Conservation (phyloP, 371 early-diverging fungal genomes). For the Saksenaea vasiformis region DNA sequence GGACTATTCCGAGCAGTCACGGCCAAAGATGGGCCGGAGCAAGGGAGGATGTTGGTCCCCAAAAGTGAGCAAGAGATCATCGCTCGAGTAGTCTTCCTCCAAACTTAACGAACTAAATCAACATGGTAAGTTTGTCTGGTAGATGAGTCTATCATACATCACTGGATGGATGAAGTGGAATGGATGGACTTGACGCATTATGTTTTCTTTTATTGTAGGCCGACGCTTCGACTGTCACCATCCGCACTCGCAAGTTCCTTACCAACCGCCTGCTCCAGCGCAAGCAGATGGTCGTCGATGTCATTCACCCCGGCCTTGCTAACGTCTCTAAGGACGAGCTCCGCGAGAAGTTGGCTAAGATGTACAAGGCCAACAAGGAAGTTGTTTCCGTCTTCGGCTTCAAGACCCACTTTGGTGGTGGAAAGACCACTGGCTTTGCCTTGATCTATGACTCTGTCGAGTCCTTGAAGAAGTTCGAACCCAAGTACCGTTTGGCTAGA, state of each 20-base stretch:
- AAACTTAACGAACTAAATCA: background rate
- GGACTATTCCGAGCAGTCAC: background rate
- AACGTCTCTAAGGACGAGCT: slow-evolving; percentile 92
- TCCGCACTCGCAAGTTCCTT: slow-evolving; percentile 98
- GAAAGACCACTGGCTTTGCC: slow-evolving; percentile 97
- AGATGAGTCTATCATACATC: background rate
- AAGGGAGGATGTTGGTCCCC: background rate
- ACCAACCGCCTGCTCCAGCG: slow-evolving; percentile 98
- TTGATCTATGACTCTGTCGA: slow-evolving; percentile 97
- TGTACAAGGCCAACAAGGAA: slow-evolving; percentile 95
- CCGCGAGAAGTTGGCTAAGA: slow-evolving; percentile 93
- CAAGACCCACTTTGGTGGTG: slow-evolving; percentile 97
- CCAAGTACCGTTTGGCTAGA: slow-evolving; percentile 93
- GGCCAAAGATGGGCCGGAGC: background rate
- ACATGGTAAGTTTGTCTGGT: background rate
- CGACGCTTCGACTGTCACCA: slow-evolving; percentile 82
- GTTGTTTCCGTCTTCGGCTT: slow-evolving; percentile 94
- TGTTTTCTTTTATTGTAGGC: slow-evolving; percentile 43
- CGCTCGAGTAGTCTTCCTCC: background rate
- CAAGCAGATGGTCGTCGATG: slow-evolving; percentile 98
- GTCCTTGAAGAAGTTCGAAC: slow-evolving; percentile 97
- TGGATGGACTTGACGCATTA: background rate
- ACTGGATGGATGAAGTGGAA: background rate
- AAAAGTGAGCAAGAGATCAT: background rate
- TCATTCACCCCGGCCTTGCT: slow-evolving; percentile 93